Percentiles rank a stretch among this genome's conserved stretches.
Evolutionary conservation across 176 grass and related monocot genomes (phyloP).

Genomic region (Triticum timopheevii): DNA sequence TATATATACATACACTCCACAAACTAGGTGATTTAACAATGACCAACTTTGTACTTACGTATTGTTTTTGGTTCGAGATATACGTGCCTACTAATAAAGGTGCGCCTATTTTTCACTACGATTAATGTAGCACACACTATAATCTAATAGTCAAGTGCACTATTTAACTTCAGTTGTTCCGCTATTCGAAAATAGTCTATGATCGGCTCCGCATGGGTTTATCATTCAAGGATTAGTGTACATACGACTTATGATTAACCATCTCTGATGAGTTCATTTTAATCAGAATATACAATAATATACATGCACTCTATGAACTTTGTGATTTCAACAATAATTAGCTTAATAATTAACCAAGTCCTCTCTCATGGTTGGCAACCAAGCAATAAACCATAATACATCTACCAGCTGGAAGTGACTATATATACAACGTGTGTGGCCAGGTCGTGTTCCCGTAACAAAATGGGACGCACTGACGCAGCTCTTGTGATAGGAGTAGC

Average conservation of each 20-base stretch:
- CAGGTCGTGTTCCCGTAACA: neutral
- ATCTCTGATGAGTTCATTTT: neutral
- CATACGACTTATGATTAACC: neutral
- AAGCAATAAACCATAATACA: neutral
- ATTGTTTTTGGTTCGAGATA: too few species aligned
- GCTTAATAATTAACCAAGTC: neutral
- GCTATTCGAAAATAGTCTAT: neutral
- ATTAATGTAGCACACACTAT: neutral
- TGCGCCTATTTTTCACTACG: neutral
- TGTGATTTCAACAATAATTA: neutral
- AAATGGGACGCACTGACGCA: neutral
- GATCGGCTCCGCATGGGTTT: neutral
- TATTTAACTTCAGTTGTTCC: neutral
- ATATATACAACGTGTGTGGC: neutral
- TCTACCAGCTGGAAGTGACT: neutral
- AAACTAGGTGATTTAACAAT: too few species aligned
- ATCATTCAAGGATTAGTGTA: neutral
- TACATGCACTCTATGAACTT: neutral
- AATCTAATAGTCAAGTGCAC: neutral
- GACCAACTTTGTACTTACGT: too few species aligned
- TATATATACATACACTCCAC: too few species aligned
- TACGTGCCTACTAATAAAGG: neutral
- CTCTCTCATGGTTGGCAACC: neutral
- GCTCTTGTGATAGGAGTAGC: neutral
- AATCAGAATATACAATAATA: neutral